These are phyloP conservation scores for Starmerella apis DNA, from an alignment of 805 yeast species.

Conservation along the genomic window DNA sequence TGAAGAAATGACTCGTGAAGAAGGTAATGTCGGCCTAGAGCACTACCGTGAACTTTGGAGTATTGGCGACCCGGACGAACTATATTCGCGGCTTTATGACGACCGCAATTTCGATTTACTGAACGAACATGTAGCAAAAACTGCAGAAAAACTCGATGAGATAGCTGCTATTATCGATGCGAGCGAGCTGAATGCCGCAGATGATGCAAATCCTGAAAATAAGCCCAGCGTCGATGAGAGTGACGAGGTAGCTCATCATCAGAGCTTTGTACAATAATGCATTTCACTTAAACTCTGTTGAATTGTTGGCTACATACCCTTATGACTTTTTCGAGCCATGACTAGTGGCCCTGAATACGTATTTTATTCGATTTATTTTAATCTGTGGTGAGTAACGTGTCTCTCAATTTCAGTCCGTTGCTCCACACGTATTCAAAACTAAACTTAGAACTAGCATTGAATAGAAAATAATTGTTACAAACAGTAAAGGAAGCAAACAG, in stretches of 20 bases:
- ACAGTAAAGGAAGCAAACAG: too few relatives aligned
- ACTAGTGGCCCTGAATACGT: too few relatives aligned
- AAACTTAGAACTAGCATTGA: too few relatives aligned
- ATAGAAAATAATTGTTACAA: too few relatives aligned
- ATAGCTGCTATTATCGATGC: constrained; percentile 40
- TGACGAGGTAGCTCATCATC: background rate
- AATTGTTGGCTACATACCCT: too few relatives aligned
- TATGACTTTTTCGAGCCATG: too few relatives aligned
- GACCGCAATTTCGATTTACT: constrained; percentile 46
- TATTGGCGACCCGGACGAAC: constrained; percentile 25
- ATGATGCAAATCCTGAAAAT: background rate
- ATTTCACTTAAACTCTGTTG: too few relatives aligned
- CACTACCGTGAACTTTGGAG: constrained; percentile 31
- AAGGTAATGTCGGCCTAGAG: constrained; percentile 25
- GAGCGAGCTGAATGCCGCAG: constrained; percentile 13
- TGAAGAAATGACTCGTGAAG: constrained; percentile 33
- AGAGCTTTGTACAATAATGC: background rate
- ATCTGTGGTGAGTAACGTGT: too few relatives aligned
- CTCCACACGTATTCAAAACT: too few relatives aligned
- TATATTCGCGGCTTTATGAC: constrained; percentile 35
- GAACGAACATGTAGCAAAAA: constrained; percentile 41
- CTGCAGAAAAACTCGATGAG: constrained; percentile 40
- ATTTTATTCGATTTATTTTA: too few relatives aligned
- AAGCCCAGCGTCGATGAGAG: background rate
- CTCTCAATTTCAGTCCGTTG: too few relatives aligned